Conservation (phyloP, 192 early-diverging fungal species). For the Backusella mclennaniae region DNA sequence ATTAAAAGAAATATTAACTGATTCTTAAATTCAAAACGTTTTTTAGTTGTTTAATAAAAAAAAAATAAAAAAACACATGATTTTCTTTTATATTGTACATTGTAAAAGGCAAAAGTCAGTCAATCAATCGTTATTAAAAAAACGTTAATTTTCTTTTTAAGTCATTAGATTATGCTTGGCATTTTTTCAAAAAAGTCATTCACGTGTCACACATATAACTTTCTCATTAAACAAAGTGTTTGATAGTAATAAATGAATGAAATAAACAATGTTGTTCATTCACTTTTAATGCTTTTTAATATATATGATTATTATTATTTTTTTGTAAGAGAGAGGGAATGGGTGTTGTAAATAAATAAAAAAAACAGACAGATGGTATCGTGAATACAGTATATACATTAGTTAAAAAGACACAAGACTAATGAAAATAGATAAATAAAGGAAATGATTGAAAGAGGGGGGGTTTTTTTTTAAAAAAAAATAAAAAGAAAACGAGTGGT, state of each 20-base stretch:
- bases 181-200: not conserved
- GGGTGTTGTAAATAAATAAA: not conserved
- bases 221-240: not conserved
- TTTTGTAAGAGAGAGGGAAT: not conserved
- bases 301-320: not conserved
- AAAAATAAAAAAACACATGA: not conserved
- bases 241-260: not conserved
- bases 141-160: not conserved
- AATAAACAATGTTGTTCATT: not conserved
- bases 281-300: not conserved
- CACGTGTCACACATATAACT: not conserved
- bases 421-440: not conserved
- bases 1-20: too few species aligned
- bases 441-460: not conserved
- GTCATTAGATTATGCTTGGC: not conserved
- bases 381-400: slow-evolving; percentile 5
- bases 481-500: not conserved
- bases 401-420: not conserved
- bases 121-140: not conserved
- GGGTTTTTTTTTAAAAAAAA: too few species aligned
- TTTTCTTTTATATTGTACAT: too few species aligned
- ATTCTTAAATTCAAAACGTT: too few species aligned
- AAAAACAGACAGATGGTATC: not conserved
- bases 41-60: too few species aligned
- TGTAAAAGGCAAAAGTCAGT: not conserved